Conservation (phyloP, 768 basidiomycete genomes). For the Naganishia vishniacii region DNA sequence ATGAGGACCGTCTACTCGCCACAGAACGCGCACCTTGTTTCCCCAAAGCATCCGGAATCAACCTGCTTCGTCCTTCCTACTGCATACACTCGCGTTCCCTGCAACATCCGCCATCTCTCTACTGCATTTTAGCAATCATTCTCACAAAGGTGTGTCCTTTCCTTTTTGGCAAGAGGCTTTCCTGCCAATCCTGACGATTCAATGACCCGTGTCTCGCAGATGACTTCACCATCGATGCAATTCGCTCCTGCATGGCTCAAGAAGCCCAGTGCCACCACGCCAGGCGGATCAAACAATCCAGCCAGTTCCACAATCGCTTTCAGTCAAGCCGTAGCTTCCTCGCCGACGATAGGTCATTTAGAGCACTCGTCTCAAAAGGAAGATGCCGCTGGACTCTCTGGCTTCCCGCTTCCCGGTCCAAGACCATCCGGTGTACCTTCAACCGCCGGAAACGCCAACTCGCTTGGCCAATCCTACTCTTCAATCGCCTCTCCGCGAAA, state of each 20-base stretch:
- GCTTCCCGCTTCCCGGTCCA: conserved; percentile 1
- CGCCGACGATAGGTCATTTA: neutral
- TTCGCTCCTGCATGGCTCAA: conserved; percentile 49
- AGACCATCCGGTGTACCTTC: neutral
- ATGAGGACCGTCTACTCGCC: no score
- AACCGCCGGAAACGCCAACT: neutral
- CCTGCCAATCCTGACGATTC: no score
- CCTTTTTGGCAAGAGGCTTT: no score
- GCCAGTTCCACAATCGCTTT: conserved; percentile 28
- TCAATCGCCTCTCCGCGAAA: neutral
- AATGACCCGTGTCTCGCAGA: no score
- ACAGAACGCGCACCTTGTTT: neutral
- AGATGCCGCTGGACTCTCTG: conserved; percentile 1
- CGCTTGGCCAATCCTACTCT: conserved; percentile 12
- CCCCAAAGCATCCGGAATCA: neutral
- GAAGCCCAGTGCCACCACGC: conserved; percentile 32
- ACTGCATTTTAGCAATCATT: no score
- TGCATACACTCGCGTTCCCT: no score
- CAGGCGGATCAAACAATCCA: conserved; percentile 33
- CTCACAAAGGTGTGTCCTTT: no score
- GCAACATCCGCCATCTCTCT: no score
- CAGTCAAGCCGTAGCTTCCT: conserved; percentile 18
- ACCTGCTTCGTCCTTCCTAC: neutral
- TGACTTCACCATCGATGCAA: conserved; percentile 41
- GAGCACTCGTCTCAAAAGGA: no score